These are phyloP conservation scores for Amphichorda felina DNA, from an alignment of 2,329 filamentous ascomycete genomes.

Conservation along the genomic window DNA sequence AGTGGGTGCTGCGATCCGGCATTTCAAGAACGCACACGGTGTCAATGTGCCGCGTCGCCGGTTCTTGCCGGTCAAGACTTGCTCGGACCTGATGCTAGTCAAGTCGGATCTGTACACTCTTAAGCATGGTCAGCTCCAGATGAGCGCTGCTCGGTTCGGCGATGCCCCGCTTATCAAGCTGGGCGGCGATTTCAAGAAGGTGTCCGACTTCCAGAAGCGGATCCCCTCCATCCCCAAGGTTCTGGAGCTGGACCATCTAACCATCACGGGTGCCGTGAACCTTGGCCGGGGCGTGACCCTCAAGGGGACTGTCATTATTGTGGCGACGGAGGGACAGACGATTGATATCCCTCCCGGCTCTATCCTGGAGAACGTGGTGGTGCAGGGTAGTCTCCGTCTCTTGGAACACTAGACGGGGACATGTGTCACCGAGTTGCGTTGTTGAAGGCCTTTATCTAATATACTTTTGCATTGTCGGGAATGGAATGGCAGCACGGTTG, in stretches of 20 bases:
- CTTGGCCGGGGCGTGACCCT: constrained; percentile 88
- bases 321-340: constrained; percentile 93
- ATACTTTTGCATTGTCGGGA: too few relatives aligned
- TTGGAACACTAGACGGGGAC: constrained; percentile 45
- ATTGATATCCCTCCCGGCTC: constrained; percentile 96
- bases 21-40: constrained; percentile 97
- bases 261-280: constrained; percentile 95
- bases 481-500: too few relatives aligned
- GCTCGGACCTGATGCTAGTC: constrained; percentile 98
- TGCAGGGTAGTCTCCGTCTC: constrained; percentile 83
- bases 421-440: too few relatives aligned
- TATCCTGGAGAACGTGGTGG: constrained; percentile 96
- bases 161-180: constrained; percentile 98
- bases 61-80: constrained; percentile 99
- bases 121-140: constrained; percentile 95
- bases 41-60: constrained; percentile 96
- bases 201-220: constrained; percentile 87
- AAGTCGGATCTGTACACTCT: constrained; percentile 99
- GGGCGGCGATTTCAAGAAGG: constrained; percentile 99
- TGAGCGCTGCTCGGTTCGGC: constrained; percentile 93
- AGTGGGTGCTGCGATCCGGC: constrained; percentile 94
- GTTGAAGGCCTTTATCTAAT: too few relatives aligned
- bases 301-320: constrained; percentile 98
- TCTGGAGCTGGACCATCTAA: constrained; percentile 86
- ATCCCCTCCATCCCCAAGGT: constrained; percentile 84